Percentiles rank a stretch among this genome's conserved stretches.
phyloP scores from a whole-genome alignment of 148 eudicot species.

The Oxyria digyna region DNA sequence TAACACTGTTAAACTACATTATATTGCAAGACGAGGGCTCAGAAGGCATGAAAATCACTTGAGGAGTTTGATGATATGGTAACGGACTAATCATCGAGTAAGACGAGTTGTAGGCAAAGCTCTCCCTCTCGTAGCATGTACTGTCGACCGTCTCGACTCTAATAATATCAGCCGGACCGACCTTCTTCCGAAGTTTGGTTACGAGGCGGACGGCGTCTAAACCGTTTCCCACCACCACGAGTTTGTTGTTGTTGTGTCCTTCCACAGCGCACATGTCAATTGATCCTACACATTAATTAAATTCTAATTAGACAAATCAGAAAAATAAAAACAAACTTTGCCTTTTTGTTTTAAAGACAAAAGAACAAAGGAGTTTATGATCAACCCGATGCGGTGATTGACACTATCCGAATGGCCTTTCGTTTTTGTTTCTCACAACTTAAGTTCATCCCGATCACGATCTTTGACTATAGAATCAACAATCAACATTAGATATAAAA shows the following conservation, averaged over 20 bases:
- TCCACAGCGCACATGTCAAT: not conserved
- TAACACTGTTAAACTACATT: too few relatives aligned
- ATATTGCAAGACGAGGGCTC: too few relatives aligned
- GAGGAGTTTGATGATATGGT: too few relatives aligned
- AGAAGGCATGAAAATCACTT: too few relatives aligned
- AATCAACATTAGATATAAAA: too few relatives aligned
- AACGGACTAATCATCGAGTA: too few relatives aligned
- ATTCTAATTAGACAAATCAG: too few relatives aligned
- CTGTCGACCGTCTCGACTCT: not conserved
- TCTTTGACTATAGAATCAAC: not conserved
- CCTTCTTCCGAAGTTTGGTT: not conserved
- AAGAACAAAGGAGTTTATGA: too few relatives aligned
- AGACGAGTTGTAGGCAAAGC: too few relatives aligned
- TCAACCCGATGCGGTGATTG: not conserved
- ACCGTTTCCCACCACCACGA: not conserved
- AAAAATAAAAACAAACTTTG: not conserved
- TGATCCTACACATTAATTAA: too few relatives aligned
- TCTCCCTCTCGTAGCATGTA: too few relatives aligned
- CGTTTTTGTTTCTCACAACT: not conserved
- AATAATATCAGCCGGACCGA: not conserved
- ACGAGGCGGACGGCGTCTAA: not conserved
- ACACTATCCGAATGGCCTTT: not conserved
- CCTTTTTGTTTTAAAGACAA: not conserved
- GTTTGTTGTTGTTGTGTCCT: not conserved
- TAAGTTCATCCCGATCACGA: not conserved